These are phyloP conservation scores for Drosera capensis DNA, from an alignment of 148 eudicot species.

Conservation along the genomic window DNA sequence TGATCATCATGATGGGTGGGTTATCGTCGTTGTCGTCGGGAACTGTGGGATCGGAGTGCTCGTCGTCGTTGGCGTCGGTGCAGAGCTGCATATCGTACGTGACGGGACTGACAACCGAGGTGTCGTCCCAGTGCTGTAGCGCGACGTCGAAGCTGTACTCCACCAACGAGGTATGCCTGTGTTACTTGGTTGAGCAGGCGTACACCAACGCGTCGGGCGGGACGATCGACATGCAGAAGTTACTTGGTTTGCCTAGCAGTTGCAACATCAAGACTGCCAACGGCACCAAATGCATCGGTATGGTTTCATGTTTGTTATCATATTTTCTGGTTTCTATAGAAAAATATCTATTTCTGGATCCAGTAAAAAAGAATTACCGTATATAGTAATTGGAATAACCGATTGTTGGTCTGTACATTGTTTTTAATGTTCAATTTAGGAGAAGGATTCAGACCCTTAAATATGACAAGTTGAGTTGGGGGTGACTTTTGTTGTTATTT, in stretches of 20 bases:
- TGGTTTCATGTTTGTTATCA: no score
- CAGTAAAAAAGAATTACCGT: no score
- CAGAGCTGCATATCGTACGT: background rate
- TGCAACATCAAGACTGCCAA: background rate
- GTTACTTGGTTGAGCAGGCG: background rate
- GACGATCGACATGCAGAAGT: background rate
- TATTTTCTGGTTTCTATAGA: no score
- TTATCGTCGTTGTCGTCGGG: no score
- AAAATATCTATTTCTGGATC: no score
- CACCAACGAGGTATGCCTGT: background rate
- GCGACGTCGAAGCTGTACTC: background rate
- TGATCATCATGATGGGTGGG: no score
- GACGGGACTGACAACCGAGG: background rate
- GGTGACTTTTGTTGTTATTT: no score
- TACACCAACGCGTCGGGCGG: background rate
- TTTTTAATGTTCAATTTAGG: no score
- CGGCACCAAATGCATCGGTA: background rate
- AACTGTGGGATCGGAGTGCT: background rate
- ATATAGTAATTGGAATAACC: no score
- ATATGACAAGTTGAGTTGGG: no score
- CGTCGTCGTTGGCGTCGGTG: background rate
- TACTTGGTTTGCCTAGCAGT: background rate
- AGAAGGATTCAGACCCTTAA: no score
- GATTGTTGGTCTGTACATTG: no score
- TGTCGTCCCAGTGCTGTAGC: background rate